Conservation (phyloP, 306 rosid genomes). For the Vigna reflexopilosa region DNA sequence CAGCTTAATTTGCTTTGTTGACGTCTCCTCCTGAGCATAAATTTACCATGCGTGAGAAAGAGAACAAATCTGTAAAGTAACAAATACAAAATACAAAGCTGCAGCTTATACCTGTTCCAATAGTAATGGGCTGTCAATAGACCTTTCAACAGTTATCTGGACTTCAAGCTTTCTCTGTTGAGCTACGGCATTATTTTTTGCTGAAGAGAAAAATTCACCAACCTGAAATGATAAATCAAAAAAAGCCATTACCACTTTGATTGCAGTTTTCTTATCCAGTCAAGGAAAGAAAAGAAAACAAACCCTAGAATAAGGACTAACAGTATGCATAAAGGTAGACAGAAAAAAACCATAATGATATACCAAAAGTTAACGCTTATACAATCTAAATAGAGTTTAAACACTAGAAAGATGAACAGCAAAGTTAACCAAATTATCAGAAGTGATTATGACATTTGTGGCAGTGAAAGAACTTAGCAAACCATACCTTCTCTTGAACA, state of each 20-base stretch:
- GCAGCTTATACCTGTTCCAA: slow-evolving; percentile 58
- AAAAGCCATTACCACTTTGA: neutral
- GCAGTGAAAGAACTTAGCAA: slow-evolving; percentile 30
- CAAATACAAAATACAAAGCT: slow-evolving; percentile 24
- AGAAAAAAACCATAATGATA: slow-evolving; percentile 7
- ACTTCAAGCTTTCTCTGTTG: slow-evolving; percentile 63
- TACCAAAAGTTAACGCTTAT: slow-evolving; percentile 1
- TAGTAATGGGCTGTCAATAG: slow-evolving; percentile 81
- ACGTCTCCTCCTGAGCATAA: slow-evolving; percentile 59
- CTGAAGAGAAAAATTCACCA: slow-evolving; percentile 74
- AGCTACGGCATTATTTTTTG: slow-evolving; percentile 62
- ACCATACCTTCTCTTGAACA: slow-evolving; percentile 77
- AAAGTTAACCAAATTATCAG: slow-evolving; percentile 24
- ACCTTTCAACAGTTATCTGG: slow-evolving; percentile 57
- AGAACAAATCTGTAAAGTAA: slow-evolving; percentile 17
- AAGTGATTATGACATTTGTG: slow-evolving; percentile 3
- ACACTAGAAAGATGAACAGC: slow-evolving; percentile 10
- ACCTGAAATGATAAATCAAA: slow-evolving; percentile 57
- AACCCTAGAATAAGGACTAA: neutral
- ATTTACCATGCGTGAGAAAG: slow-evolving; percentile 37
- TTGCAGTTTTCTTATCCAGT: slow-evolving; percentile 20
- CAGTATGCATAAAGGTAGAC: slow-evolving; percentile 23
- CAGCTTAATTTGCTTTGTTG: slow-evolving; percentile 69
- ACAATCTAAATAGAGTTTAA: neutral
- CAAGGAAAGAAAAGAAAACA: slow-evolving; percentile 24